Percentiles rank a stretch among this genome's conserved stretches.
These are phyloP conservation scores for Magnolia changhungtana DNA, from an alignment of 164 flowering plant species.

Conservation along the genomic window DNA sequence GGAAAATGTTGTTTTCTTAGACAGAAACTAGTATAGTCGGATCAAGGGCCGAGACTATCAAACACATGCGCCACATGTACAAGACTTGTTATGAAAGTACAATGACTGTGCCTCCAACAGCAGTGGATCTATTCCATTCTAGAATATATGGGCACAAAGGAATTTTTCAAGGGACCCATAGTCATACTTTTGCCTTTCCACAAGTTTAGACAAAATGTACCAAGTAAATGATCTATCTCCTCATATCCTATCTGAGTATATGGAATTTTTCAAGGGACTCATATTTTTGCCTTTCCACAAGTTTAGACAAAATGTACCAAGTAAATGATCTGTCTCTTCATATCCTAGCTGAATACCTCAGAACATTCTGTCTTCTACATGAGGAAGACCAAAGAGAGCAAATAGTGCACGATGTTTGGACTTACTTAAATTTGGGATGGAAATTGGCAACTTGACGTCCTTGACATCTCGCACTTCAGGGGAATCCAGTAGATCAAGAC, in stretches of 20 bases:
- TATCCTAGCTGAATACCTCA: not conserved
- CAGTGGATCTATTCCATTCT: not conserved
- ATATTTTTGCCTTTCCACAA: not conserved
- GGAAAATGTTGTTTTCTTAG: no score
- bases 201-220: not conserved
- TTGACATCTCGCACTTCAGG: slow-evolving; percentile 31
- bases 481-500: slow-evolving; percentile 41
- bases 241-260: not conserved
- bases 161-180: no score
- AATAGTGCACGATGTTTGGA: slow-evolving; percentile 6
- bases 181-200: not conserved
- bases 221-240: not conserved
- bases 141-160: not conserved
- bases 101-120: not conserved
- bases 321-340: not conserved
- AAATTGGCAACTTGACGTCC: slow-evolving; percentile 17
- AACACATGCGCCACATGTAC: no score
- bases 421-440: slow-evolving; percentile 43
- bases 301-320: not conserved
- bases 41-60: no score
- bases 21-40: no score
- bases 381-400: not conserved
- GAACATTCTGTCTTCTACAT: not conserved
- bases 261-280: not conserved
- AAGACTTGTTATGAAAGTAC: no score